Evolutionary conservation across 1,284 basidiomycete genomes (phyloP).

Genomic region (Trichosporon coremiiforme): DNA sequence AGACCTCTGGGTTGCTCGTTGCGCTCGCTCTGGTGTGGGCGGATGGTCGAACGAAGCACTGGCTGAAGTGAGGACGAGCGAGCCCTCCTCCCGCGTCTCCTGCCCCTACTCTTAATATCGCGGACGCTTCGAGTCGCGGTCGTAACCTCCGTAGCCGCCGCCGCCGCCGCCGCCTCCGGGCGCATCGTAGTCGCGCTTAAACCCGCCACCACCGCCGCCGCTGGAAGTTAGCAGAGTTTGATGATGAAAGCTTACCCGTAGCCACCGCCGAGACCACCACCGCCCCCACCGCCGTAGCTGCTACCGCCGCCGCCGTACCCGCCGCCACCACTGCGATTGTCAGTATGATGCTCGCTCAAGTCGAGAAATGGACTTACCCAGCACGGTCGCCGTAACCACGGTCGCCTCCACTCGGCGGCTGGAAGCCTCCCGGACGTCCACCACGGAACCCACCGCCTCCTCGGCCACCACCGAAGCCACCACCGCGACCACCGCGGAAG

Average conservation of each 20-base stretch:
- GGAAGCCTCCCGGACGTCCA: conserved; percentile 35
- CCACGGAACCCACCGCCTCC: conserved; percentile 34
- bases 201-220: conserved; percentile 36
- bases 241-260: conserved; percentile 27
- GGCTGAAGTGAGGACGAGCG: neutral
- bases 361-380: neutral
- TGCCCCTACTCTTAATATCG: conserved; percentile 63
- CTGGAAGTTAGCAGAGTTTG: neutral
- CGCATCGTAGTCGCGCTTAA: conserved; percentile 48
- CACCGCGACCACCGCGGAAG: conserved; percentile 36
- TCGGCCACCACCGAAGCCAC: conserved; percentile 34
- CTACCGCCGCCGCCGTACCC: conserved; percentile 35
- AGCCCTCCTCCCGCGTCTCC: neutral
- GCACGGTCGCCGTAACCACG: conserved; percentile 29
- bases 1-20: neutral
- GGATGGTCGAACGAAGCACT: neutral
- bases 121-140: conserved; percentile 75
- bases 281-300: conserved; percentile 39
- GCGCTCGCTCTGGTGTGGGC: neutral
- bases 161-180: conserved; percentile 47
- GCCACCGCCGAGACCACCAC: conserved; percentile 38
- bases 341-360: neutral
- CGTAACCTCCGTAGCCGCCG: conserved; percentile 70
- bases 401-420: conserved; percentile 33
- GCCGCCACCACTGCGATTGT: conserved; percentile 21